Conservation (phyloP, 805 yeast genomes). For the Tanozyma kutaoensis region DNA sequence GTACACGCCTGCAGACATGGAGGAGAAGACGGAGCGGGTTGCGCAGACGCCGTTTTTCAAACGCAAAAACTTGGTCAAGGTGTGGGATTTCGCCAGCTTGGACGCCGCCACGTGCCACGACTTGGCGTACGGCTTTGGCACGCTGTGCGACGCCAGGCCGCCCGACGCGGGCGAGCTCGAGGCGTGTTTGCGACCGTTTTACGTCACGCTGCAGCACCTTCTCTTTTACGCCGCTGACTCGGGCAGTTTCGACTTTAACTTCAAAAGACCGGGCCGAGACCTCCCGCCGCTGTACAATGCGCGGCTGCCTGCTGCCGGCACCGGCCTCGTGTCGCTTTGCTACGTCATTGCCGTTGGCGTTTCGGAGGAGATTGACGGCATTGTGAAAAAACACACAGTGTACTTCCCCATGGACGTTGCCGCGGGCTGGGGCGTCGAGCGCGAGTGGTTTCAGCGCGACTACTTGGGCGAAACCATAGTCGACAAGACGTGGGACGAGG, state of each 20-base stretch:
- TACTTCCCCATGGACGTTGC: slow-evolving; percentile 22
- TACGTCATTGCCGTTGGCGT: slow-evolving; percentile 24
- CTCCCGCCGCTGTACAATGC: slow-evolving; percentile 29
- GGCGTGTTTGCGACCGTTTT: slow-evolving; percentile 23
- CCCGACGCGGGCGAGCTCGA: slow-evolving; percentile 10
- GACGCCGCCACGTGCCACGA: slow-evolving; percentile 16
- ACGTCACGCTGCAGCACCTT: slow-evolving; percentile 24
- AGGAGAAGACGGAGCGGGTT: slow-evolving; percentile 9
- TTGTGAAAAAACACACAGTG: slow-evolving; percentile 9
- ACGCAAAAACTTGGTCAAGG: slow-evolving; percentile 16
- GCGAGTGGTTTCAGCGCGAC: slow-evolving; percentile 14
- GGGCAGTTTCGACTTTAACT: slow-evolving; percentile 13
- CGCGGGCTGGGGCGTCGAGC: slow-evolving; percentile 13
- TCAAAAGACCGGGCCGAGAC: slow-evolving; percentile 8
- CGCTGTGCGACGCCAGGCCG: slow-evolving; percentile 4
- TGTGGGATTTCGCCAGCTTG: slow-evolving; percentile 16
- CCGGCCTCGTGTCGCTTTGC: slow-evolving; percentile 22
- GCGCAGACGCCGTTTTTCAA: slow-evolving; percentile 13
- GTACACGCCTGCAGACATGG: slow-evolving; percentile 12
- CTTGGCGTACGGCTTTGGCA: slow-evolving; percentile 17
- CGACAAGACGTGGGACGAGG: slow-evolving; percentile 17
- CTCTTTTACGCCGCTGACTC: no score
- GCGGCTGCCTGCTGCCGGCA: no score
- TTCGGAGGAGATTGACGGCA: slow-evolving; percentile 6
- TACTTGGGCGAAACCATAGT: slow-evolving; percentile 12